A percentile compares a stretch with the other conserved stretches of the same genome.
phyloP scores from a whole-genome alignment of 495 filamentous ascomycete genomes.

The Lindgomyces ingoldianus region DNA sequence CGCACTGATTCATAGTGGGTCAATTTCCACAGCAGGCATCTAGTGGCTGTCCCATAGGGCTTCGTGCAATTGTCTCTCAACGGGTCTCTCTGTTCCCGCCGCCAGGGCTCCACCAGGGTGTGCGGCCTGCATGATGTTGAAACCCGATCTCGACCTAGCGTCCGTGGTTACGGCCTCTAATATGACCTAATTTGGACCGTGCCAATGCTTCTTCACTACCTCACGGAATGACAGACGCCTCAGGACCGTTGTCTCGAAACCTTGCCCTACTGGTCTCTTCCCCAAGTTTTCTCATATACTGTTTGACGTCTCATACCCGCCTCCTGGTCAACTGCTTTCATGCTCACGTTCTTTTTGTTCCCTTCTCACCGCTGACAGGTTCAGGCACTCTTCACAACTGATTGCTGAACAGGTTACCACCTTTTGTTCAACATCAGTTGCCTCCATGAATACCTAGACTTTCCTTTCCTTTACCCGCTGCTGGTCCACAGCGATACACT shows the following conservation, averaged over 20 bases:
- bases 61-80: constrained; percentile 16
- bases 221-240: constrained; percentile 38
- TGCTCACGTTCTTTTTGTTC: constrained; percentile 39
- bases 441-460: constrained; percentile 38
- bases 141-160: constrained; percentile 38
- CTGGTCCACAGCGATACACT: constrained; percentile 34
- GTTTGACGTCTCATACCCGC: constrained; percentile 38
- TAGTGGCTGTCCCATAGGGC: constrained; percentile 20
- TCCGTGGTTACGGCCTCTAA: constrained; percentile 19
- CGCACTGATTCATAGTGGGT: background rate
- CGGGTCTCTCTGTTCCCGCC: constrained; percentile 29
- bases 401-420: constrained; percentile 36
- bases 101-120: constrained; percentile 13
- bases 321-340: constrained; percentile 34
- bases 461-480: constrained; percentile 37
- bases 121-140: constrained; percentile 38
- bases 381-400: constrained; percentile 35
- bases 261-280: constrained; percentile 26
- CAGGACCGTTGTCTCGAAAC: constrained; percentile 41
- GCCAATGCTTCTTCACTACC: constrained; percentile 32
- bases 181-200: constrained; percentile 22
- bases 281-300: constrained; percentile 39
- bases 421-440: constrained; percentile 35
- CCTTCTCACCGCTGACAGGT: constrained; percentile 39
- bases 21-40: constrained; percentile 13